Conservation (phyloP, 2,329 filamentous ascomycete species). For the Cladosporium sp. region DNA sequence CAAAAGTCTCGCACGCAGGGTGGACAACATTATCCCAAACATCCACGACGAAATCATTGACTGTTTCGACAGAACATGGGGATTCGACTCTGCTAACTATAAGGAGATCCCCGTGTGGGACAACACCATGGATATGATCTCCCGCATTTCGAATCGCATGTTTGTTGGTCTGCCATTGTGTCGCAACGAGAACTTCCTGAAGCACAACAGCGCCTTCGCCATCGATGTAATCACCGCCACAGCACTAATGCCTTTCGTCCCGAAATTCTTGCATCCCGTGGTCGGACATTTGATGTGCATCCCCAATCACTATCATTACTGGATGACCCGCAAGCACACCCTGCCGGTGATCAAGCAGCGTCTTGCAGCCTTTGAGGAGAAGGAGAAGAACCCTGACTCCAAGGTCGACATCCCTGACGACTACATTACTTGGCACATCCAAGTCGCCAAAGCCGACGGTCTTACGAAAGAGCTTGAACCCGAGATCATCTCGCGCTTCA, state of each 20-base stretch:
- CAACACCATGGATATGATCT: conserved; percentile 36
- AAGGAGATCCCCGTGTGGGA: conserved; percentile 27
- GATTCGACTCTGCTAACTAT: conserved; percentile 35
- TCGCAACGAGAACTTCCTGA: conserved; percentile 45
- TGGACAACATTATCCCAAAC: conserved; percentile 35
- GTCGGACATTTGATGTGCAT: conserved; percentile 45
- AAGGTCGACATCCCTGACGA: conserved; percentile 50
- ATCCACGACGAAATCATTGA: conserved; percentile 36
- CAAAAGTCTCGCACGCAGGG: conserved; percentile 37
- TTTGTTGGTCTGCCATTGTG: conserved; percentile 44
- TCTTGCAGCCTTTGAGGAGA: conserved; percentile 43
- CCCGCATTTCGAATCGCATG: conserved; percentile 41
- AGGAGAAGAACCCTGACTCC: conserved; percentile 40
- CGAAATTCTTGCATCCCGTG: conserved; percentile 47
- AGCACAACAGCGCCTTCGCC: conserved; percentile 48
- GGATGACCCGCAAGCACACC: conserved; percentile 39
- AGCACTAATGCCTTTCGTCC: conserved; percentile 43
- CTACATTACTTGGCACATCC: conserved; percentile 56
- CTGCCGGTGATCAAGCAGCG: conserved; percentile 50
- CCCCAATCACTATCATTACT: conserved; percentile 47
- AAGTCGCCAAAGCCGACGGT: conserved; percentile 46
- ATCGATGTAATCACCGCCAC: conserved; percentile 40
- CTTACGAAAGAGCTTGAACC: conserved; percentile 44
- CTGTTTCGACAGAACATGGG: conserved; percentile 34
- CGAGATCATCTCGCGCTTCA: conserved; percentile 45